Conservation (phyloP, 352 stramenopile genomes). For the Phytophthora sp. region DNA sequence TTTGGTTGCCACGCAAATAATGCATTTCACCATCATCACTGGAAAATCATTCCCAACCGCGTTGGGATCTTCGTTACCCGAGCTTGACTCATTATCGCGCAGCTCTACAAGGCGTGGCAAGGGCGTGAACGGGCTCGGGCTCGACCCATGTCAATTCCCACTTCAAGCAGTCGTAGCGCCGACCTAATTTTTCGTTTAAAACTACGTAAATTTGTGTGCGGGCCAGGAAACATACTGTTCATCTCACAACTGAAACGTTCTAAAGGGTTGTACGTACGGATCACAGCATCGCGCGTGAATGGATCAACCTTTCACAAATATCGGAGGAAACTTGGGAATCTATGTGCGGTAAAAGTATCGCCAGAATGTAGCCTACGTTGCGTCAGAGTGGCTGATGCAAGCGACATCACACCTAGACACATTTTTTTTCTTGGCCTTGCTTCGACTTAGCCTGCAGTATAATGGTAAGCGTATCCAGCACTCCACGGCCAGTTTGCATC, state of each 20-base stretch:
- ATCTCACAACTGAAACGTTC: constrained; percentile 33
- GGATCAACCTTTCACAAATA: constrained; percentile 3
- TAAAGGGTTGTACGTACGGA: constrained; percentile 22
- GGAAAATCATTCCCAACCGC: too few relatives aligned
- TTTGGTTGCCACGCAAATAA: too few relatives aligned
- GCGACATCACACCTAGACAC: not conserved
- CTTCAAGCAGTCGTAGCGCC: not conserved
- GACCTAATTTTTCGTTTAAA: constrained; percentile 18
- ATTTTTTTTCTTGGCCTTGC: not conserved
- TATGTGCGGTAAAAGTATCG: constrained; percentile 24
- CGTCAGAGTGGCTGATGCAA: not conserved
- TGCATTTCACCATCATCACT: too few relatives aligned
- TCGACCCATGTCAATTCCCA: not conserved
- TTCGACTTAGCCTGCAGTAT: not conserved
- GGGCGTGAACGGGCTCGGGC: too few relatives aligned
- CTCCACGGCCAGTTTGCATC: constrained; percentile 1
- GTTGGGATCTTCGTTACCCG: too few relatives aligned
- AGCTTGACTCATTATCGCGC: too few relatives aligned
- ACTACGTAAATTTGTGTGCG: constrained; percentile 21
- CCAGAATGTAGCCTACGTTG: constrained; percentile 16
- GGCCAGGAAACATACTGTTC: constrained; percentile 14
- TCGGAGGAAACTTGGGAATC: constrained; percentile 3
- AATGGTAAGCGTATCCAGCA: constrained; percentile 8
- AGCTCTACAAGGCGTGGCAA: too few relatives aligned
- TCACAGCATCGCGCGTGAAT: not conserved